Evolutionary conservation across 768 basidiomycete genomes (phyloP).

Genomic region (Dioszegia hungarica): DNA sequence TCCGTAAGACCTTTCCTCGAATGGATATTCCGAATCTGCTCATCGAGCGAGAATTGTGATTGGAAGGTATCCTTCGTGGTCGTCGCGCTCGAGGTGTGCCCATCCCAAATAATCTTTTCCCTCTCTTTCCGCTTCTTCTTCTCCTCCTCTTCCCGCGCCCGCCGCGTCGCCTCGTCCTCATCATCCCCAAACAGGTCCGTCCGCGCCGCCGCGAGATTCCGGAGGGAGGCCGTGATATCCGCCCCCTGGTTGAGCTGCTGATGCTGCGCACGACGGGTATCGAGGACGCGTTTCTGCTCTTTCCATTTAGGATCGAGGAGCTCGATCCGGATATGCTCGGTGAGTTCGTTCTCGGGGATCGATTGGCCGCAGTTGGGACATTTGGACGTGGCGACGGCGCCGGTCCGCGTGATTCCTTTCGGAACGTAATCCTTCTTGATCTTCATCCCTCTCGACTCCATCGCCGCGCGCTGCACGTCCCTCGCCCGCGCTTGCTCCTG

Average conservation of each 20-base stretch:
- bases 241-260: slow-evolving; percentile 55
- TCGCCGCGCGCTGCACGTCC: slow-evolving; percentile 69
- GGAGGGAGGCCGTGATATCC: slow-evolving; percentile 88
- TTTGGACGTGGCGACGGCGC: slow-evolving; percentile 67
- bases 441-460: slow-evolving; percentile 43
- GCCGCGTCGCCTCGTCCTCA: slow-evolving; percentile 79
- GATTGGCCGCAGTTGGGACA: slow-evolving; percentile 94
- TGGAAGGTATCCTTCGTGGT: slow-evolving; percentile 90
- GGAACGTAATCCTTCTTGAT: slow-evolving; percentile 82
- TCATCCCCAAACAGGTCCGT: slow-evolving; percentile 96
- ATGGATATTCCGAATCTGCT: slow-evolving; percentile 96
- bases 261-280: slow-evolving; percentile 71
- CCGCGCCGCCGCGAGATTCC: slow-evolving; percentile 87
- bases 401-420: slow-evolving; percentile 57
- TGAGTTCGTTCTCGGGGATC: slow-evolving; percentile 88
- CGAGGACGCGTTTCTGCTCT: slow-evolving; percentile 81
- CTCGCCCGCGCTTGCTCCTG: slow-evolving; percentile 73
- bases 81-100: slow-evolving; percentile 90
- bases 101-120: slow-evolving; percentile 98
- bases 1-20: slow-evolving; percentile 56
- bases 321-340: slow-evolving; percentile 98
- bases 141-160: slow-evolving; percentile 74
- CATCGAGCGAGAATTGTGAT: slow-evolving; percentile 87
- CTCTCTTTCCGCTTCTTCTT: slow-evolving; percentile 73
- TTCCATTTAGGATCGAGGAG: slow-evolving; percentile 97